Conservation (phyloP, 1,284 basidiomycete genomes). For the Pholiota adiposa region DNA sequence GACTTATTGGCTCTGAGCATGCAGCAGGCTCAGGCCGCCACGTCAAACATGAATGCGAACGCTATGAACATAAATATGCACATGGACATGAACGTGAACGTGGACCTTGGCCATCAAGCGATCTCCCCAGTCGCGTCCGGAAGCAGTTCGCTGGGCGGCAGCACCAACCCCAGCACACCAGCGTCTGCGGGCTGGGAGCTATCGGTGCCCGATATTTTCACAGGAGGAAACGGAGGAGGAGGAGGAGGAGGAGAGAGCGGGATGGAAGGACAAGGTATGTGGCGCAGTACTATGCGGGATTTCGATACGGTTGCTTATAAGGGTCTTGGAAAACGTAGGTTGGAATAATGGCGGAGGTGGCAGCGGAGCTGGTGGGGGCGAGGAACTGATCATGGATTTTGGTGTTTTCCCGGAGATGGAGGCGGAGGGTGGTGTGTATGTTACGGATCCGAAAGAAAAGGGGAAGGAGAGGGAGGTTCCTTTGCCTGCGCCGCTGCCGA, state of each 20-base stretch:
- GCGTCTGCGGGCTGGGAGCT: slow-evolving; percentile 37
- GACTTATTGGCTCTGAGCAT: slow-evolving; percentile 28
- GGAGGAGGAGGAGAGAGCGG: slow-evolving; percentile 1
- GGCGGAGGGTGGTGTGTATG: background rate
- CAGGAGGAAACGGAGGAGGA: slow-evolving; percentile 1
- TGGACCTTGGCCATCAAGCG: slow-evolving; percentile 19
- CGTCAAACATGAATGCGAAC: too few species aligned
- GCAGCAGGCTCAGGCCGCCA: background rate
- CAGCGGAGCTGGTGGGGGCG: background rate
- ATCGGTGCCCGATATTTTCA: slow-evolving; percentile 30
- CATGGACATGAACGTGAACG: background rate
- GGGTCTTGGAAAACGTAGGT: slow-evolving; percentile 16
- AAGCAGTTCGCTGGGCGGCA: slow-evolving; percentile 30
- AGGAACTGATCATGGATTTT: slow-evolving; percentile 10
- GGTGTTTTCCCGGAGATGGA: slow-evolving; percentile 11
- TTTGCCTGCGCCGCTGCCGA: background rate
- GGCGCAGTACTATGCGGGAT: slow-evolving; percentile 34
- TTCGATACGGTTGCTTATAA: slow-evolving; percentile 24
- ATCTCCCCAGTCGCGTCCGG: slow-evolving; percentile 32
- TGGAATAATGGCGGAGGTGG: slow-evolving; percentile 4
- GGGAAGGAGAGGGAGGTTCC: slow-evolving; percentile 28
- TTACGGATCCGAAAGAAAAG: slow-evolving; percentile 17
- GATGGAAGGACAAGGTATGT: slow-evolving; percentile 42
- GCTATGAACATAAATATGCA: background rate
- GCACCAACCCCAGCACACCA: slow-evolving; percentile 36